Conservation (phyloP, 495 filamentous ascomycete genomes). For the Viridothelium virens region DNA sequence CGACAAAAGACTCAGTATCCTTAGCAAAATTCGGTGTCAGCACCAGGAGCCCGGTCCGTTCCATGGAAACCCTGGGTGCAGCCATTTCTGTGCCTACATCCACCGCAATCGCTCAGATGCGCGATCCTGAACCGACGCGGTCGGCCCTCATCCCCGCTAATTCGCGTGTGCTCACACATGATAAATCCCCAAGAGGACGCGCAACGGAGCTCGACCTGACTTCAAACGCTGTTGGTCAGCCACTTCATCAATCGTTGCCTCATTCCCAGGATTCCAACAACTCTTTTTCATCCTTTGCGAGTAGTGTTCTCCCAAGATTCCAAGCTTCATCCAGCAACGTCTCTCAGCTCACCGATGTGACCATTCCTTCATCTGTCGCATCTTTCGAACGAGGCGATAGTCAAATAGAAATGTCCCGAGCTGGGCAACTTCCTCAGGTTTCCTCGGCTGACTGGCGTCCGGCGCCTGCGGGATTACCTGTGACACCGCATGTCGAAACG, state of each 20-base stretch:
- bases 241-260: neutral
- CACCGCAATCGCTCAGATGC: constrained; percentile 8
- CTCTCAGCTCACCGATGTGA: neutral
- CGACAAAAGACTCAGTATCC: neutral
- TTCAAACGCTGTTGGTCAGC: neutral
- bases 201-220: neutral
- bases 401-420: neutral
- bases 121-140: constrained; percentile 8
- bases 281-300: neutral
- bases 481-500: neutral
- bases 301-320: neutral
- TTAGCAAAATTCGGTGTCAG: neutral
- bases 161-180: constrained; percentile 7
- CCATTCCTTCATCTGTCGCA: constrained; percentile 5
- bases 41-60: neutral
- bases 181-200: neutral
- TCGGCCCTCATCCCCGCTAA: constrained; percentile 10
- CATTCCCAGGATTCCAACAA: constrained; percentile 4
- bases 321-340: constrained; percentile 6
- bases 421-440: neutral
- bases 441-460: constrained; percentile 7
- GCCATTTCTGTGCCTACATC: neutral
- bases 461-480: neutral
- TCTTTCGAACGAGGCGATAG: constrained; percentile 2
- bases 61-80: constrained; percentile 5